Conservation (phyloP, 169 alveolate species). For the Perkinsus chesapeaki region DNA sequence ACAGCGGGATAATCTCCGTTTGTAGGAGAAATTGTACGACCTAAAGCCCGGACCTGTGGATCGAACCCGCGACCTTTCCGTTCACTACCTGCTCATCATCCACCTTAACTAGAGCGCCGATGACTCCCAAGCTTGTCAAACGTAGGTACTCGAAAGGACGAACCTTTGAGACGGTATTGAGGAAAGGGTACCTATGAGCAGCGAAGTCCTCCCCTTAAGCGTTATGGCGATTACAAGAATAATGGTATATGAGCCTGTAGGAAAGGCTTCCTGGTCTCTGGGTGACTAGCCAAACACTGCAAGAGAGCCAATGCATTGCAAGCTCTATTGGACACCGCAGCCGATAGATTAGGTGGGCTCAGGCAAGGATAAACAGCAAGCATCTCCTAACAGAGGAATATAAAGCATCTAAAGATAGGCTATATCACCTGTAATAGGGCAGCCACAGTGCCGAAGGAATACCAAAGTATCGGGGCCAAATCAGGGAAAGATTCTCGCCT, state of each 20-base stretch:
- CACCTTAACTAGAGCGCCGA: slow-evolving; percentile 98
- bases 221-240: slow-evolving; percentile 62
- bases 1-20: slow-evolving; percentile 93
- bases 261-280: slow-evolving; percentile 90
- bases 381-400: background rate
- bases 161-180: slow-evolving; percentile 85
- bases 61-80: background rate
- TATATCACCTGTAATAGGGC: slow-evolving; percentile 87
- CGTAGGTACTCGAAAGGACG: slow-evolving; percentile 95
- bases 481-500: slow-evolving; percentile 82
- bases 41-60: background rate
- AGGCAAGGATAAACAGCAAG: slow-evolving; percentile 61
- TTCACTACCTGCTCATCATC: background rate
- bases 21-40: slow-evolving; percentile 89
- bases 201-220: too few relatives aligned
- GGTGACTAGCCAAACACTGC: slow-evolving; percentile 96
- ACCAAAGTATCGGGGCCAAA: slow-evolving; percentile 95
- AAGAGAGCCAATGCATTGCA: slow-evolving; percentile 96
- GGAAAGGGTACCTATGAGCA: slow-evolving; percentile 90
- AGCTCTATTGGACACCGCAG: slow-evolving; percentile 85
- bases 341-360: slow-evolving; percentile 86
- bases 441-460: slow-evolving; percentile 93
- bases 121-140: slow-evolving; percentile 96
- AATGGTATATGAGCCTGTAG: slow-evolving; percentile 94
- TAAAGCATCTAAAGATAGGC: slow-evolving; percentile 35